Conservation (phyloP, 805 yeast genomes). For the Saturnispora serradocipensis region DNA sequence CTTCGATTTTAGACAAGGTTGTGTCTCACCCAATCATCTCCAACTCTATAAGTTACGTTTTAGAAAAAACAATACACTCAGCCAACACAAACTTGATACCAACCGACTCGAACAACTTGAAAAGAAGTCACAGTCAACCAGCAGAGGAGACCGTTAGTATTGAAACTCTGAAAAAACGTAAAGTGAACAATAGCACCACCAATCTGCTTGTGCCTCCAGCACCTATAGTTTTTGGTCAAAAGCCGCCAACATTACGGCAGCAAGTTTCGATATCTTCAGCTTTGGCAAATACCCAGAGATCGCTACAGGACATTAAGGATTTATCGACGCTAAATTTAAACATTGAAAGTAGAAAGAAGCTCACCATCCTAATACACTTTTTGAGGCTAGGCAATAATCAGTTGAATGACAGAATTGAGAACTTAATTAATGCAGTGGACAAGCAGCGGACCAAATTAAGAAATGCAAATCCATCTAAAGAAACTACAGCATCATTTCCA, state of each 20-base stretch:
- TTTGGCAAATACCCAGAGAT: conserved; percentile 21
- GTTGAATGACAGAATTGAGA: conserved; percentile 55
- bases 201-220: background rate
- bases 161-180: background rate
- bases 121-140: background rate
- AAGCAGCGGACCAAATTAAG: conserved; percentile 15
- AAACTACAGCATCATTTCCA: background rate
- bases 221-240: background rate
- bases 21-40: conserved; percentile 31
- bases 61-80: conserved; percentile 27
- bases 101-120: background rate
- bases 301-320: conserved; percentile 28
- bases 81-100: conserved; percentile 20
- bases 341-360: conserved; percentile 63
- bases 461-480: conserved; percentile 5
- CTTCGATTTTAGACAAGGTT: conserved; percentile 28
- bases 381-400: conserved; percentile 74
- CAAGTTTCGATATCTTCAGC: conserved; percentile 25
- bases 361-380: conserved; percentile 72
- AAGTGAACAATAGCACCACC: background rate
- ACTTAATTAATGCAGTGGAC: conserved; percentile 31
- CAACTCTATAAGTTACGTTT: conserved; percentile 28
- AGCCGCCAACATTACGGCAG: conserved; percentile 17
- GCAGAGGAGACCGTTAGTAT: background rate
- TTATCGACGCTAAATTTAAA: conserved; percentile 27